Evolutionary conservation across 768 basidiomycete genomes (phyloP), one percentile per base, ranked within the genome.

Genomic region (Tricholoma flavovirens): DNA sequence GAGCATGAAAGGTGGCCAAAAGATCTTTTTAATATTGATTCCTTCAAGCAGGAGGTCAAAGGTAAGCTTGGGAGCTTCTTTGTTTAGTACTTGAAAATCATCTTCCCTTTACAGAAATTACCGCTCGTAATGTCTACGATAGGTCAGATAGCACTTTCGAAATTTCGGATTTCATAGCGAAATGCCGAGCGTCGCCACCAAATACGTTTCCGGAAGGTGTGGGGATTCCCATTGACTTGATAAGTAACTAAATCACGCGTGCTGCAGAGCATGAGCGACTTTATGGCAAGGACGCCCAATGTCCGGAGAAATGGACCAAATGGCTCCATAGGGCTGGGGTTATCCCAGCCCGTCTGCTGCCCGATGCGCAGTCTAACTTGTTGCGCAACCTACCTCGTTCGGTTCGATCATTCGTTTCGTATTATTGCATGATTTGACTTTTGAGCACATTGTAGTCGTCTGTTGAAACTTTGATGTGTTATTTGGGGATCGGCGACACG

Each of bases 391-490:
- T 87, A 17, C 80, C 83, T 1, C 62, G 75, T 45, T 59, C 73
- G 60, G 87, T 87, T 60, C 33, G 81, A 68, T 22, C 33, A 32
- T 49, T 11, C 30, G 42, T 1, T 22, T 48, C 43, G 38, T 24
- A 26, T 10, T 45, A 38, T 29, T 45, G 17, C 14, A 29, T 11
- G 50, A 26, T 17, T 43, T 48, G 35, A 56, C 30, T 56, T 21
- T 49, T 21, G 49, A 57, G 29, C 49, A 48, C 9, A 42, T 30
- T 36, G 19, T 49, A 89, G 87, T 74, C 75, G 43, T 73, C 72
- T 24, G 82, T 90, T 2, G 86, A 92, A 63, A 91, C 89, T 0
- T 71, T 93, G 4, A 91, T 93, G 89, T 90, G 87, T 63, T 93
- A 93, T 62, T 69, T 91, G 5, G 91, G 91, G 6, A 75, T 87